Conservation (phyloP, 768 basidiomycete genomes). For the Tricholoma flavovirens region DNA sequence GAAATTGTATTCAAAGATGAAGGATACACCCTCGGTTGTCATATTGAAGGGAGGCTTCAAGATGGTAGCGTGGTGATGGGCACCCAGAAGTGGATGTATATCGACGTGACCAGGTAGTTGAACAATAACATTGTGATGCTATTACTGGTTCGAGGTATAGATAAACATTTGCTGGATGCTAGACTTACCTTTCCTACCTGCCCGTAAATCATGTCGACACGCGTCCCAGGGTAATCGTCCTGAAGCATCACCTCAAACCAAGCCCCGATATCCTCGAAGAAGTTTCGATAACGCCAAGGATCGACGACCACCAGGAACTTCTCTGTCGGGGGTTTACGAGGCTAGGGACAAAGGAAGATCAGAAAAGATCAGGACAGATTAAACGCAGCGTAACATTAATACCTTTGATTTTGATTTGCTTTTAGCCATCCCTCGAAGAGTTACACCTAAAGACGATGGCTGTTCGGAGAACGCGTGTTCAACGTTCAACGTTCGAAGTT, state of each 20-base stretch:
- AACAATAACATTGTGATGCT: conserved; percentile 12
- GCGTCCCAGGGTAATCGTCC: conserved; percentile 21
- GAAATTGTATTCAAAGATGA: conserved; percentile 14
- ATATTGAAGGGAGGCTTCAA: conserved; percentile 5
- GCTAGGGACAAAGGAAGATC: background rate
- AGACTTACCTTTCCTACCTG: conserved; percentile 24
- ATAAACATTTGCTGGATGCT: background rate
- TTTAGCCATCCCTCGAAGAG: background rate
- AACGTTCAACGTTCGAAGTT: no score
- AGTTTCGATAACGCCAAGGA: conserved; percentile 23
- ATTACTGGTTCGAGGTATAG: background rate
- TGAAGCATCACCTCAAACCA: conserved; percentile 33
- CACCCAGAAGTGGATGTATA: conserved; percentile 7
- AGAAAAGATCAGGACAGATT: background rate
- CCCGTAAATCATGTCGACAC: conserved; percentile 23
- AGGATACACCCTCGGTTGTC: conserved; percentile 3
- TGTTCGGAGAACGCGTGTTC: no score
- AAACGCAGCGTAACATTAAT: background rate
- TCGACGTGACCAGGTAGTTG: conserved; percentile 9
- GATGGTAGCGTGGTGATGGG: conserved; percentile 7
- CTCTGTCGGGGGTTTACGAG: background rate
- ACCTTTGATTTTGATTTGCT: background rate
- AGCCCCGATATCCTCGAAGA: conserved; percentile 24
- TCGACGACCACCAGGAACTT: conserved; percentile 24
- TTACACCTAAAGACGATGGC: no score